A percentile compares a stretch with the other conserved stretches of the same genome.
Conservation (phyloP, 331 rosid genomes). For the Arachis monticola region DNA sequence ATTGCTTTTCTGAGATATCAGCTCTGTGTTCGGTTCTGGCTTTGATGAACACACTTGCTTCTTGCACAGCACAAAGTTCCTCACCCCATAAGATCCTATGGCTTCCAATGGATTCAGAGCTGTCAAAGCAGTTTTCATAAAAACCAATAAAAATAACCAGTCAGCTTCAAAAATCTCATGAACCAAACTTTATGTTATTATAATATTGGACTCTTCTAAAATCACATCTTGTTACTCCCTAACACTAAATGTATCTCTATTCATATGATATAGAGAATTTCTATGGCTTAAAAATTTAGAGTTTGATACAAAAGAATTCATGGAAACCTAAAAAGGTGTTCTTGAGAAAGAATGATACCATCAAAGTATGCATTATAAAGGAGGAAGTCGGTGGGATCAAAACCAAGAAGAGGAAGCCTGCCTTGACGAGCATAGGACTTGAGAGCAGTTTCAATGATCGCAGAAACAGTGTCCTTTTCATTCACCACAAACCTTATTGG, state of each 20-base stretch:
- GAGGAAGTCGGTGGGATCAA: slow-evolving; percentile 49
- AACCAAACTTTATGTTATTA: slow-evolving; percentile 11
- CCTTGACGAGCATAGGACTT: slow-evolving; percentile 64
- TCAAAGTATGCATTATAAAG: slow-evolving; percentile 59
- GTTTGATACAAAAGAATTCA: neutral
- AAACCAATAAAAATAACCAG: neutral
- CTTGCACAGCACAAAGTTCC: slow-evolving; percentile 67
- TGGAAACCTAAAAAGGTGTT: no score
- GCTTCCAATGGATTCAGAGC: slow-evolving; percentile 67
- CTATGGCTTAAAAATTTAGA: no score
- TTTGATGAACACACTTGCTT: slow-evolving; percentile 42
- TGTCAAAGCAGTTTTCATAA: slow-evolving; percentile 38
- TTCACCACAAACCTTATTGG: slow-evolving; percentile 71
- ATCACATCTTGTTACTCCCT: neutral
- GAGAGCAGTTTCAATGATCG: slow-evolving; percentile 56
- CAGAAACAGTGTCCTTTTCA: slow-evolving; percentile 56
- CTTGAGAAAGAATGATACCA: slow-evolving; percentile 35
- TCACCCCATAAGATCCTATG: slow-evolving; percentile 59
- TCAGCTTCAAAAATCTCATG: slow-evolving; percentile 16
- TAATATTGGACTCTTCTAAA: neutral
- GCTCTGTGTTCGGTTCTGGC: slow-evolving; percentile 38
- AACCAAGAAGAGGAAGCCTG: slow-evolving; percentile 66
- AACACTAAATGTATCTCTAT: no score
- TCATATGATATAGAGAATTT: no score
- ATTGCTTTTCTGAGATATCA: slow-evolving; percentile 42